phyloP scores from a whole-genome alignment of 805 yeast species.

The Metschnikowia lachancei region DNA sequence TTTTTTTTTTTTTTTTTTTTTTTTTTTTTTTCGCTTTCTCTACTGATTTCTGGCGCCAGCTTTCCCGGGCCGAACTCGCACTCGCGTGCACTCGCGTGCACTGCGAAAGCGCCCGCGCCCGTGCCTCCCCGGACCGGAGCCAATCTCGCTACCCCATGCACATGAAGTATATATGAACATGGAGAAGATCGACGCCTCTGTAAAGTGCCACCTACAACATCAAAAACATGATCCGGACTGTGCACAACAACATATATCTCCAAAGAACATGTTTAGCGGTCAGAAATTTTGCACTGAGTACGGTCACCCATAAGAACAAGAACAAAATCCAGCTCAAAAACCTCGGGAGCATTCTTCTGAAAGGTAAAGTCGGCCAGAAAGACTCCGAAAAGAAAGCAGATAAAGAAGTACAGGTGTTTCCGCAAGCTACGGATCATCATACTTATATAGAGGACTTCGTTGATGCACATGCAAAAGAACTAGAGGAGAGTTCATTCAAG shows the following conservation, averaged over 20 bases:
- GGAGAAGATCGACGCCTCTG: background rate
- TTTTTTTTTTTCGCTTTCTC: background rate
- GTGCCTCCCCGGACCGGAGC: background rate
- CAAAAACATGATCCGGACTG: background rate
- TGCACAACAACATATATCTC: background rate
- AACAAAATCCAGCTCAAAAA: conserved; percentile 28
- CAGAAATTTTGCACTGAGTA: conserved; percentile 4
- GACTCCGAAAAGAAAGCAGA: background rate
- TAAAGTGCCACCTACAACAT: background rate
- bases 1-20: too few relatives aligned
- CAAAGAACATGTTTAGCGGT: background rate
- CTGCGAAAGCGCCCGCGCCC: background rate
- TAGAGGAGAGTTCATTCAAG: conserved; percentile 26
- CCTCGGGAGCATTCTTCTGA: conserved; percentile 33
- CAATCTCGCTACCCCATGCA: background rate
- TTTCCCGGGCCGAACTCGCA: conserved; percentile 9
- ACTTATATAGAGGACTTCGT: conserved; percentile 11
- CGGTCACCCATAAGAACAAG: conserved; percentile 1
- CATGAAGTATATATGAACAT: background rate
- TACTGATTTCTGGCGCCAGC: background rate
- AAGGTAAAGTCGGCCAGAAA: conserved; percentile 27
- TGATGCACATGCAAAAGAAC: conserved; percentile 14
- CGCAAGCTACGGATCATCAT: background rate
- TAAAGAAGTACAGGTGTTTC: conserved; percentile 2
- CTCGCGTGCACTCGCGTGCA: conserved; percentile 4